Base-by-base conservation (phyloP, 495 filamentous ascomycete species). In the Tuber calosporum region DNA sequence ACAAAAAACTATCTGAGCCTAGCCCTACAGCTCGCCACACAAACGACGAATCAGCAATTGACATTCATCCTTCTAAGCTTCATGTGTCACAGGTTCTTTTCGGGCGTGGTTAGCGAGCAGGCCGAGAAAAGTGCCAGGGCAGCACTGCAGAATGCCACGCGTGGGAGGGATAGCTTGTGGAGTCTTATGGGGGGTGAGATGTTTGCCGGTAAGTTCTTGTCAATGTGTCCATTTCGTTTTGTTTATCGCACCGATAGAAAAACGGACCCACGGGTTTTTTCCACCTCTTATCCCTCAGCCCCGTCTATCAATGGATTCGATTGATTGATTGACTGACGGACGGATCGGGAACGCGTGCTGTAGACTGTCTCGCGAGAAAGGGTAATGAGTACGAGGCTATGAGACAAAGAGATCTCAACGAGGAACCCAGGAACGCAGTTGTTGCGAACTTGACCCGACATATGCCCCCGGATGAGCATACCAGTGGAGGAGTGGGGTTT, bases 11-110 rank as follows among this genome's bases (percentile, higher is more conserved):
- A 88, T 82, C 89, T 97, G 37, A 88, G 91, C 73, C 84, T 85
- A 66, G 89, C 87, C 53, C 77, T 90, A 19, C 82, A 77, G 62
- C 82, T 83, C 30, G 85, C 87, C 2, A 82, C 86, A 48, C 77
- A 79, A 43, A 82, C 82, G 22, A 73, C 73, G 20, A 88, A 89
- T 75, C 84, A 92, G 68, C 94, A 95, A 71, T 90, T 93, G 72
- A 86, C 92, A 13, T 90, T 89, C 75, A 92, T 97, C 75, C 88
- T 90, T 6, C 85, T 99, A 58, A 93, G 87, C 75, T 88, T 96
- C 77, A 94, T 98, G 92, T 90, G 90, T 77, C 87, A 85, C 81
- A 87, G 89, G 67, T 93, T 98, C 82, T 98, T 97, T 84, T 86
- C 88, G 38, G 91, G 90, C 41, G 91, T 94, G 19, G 88, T 97